Conservation (phyloP, 108 stramenopile genomes). For the Thalassiosira profunda region DNA sequence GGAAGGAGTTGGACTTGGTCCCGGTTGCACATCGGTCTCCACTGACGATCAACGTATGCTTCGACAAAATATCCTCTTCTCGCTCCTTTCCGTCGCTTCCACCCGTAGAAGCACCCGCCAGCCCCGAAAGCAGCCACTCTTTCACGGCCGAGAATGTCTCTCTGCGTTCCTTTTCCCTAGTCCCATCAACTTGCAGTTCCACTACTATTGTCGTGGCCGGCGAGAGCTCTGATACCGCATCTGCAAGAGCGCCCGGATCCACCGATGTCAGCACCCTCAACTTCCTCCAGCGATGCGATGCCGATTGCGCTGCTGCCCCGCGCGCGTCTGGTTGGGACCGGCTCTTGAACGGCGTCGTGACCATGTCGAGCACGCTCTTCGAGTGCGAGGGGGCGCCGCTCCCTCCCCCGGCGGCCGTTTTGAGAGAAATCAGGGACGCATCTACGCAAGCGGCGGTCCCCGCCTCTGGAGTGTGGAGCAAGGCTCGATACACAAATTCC, state of each 20-base stretch:
- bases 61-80: conserved; percentile 45
- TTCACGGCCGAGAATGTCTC: conserved; percentile 43
- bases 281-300: conserved; percentile 21
- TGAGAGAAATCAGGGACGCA: conserved; percentile 4
- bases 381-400: conserved; percentile 37
- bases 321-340: too few relatives aligned
- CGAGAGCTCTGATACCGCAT: conserved; percentile 52
- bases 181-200: conserved; percentile 43
- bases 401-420: neutral
- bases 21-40: conserved; percentile 24
- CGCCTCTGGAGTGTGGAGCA: conserved; percentile 52
- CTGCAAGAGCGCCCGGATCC: conserved; percentile 62
- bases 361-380: conserved; percentile 41
- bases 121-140: conserved; percentile 66
- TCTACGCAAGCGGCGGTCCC: conserved; percentile 15
- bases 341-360: conserved; percentile 47
- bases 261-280: conserved; percentile 63
- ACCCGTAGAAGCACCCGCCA: conserved; percentile 1
- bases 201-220: conserved; percentile 80
- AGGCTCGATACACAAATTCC: conserved; percentile 76
- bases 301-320: too few relatives aligned
- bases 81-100: neutral
- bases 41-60: conserved; percentile 80
- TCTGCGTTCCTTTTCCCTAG: conserved; percentile 55
- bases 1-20: conserved; percentile 61